Evolutionary conservation across 805 yeast species (phyloP), one percentile per base, ranked within the genome.

Genomic region (Candida peoriensis): DNA sequence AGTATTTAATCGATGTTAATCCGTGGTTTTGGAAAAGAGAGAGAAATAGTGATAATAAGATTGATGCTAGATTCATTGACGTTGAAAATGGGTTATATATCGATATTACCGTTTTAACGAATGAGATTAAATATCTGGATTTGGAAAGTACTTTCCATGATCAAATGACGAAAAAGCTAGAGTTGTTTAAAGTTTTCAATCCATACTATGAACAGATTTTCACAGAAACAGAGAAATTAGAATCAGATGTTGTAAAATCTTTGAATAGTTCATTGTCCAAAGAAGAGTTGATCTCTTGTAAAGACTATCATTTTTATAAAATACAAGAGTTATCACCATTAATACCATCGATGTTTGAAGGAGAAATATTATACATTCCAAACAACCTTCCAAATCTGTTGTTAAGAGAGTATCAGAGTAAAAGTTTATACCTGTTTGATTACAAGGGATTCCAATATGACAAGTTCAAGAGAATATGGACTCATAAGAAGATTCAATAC

Each of bases 61-160:
- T 81, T 28, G 84, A 79, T 56, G 88, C 83, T 0, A 61, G 89
- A 33, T 78, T 81, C 48, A 75, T 81, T 40, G 87, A 81, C 52
- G 61, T 77, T 13, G 84, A 78, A 46, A 69, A 78, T 9, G 89
- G 88, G 0, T 53, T 78, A 37, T 81, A 77, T 48, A 76, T 81
- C 32, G 89, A 81, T 53, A 75, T 81, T 25, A 81, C 89, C 0
- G 88, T 39, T 1, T 27, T 42, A 20, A 39, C 43, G 3, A 13
- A 31, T 3, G 35, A 39, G 17, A 27, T 32, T 7, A 23, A 30
- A 12, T 15, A 20, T 4, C 14, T 18, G 7, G 24, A 28, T 5
- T n/a, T 42, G 12, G 7, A 21, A 3, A 27, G 26, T 2, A 20
- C 41, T 9, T 28, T 27, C 20, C 18, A 30, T 5, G 17, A 38